These are phyloP conservation scores for Novymonas esmeraldas DNA, from an alignment of 208 protist genomes.

Conservation along the genomic window DNA sequence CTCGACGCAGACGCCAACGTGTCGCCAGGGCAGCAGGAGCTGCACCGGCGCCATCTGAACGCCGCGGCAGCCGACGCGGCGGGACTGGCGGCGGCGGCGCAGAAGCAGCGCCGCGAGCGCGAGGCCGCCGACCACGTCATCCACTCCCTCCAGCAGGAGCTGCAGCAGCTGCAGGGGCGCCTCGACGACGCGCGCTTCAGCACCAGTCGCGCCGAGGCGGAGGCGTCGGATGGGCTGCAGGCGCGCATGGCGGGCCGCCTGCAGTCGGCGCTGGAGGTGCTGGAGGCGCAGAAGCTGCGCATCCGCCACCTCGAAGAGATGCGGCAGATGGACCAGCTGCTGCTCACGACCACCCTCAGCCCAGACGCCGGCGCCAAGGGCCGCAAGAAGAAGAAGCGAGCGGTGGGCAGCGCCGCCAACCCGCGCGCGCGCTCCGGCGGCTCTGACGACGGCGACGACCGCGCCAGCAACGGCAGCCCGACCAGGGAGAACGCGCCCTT, in stretches of 20 bases:
- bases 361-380: neutral
- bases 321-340: slow-evolving; percentile 37
- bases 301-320: slow-evolving; percentile 68
- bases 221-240: slow-evolving; percentile 5
- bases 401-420: neutral
- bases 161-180: slow-evolving; percentile 17
- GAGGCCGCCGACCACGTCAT: slow-evolving; percentile 46
- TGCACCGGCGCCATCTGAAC: neutral
- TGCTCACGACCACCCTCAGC: slow-evolving; percentile 16
- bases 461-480: neutral
- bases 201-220: neutral
- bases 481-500: neutral
- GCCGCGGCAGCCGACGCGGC: neutral
- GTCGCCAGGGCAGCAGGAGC: slow-evolving; percentile 4
- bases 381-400: neutral
- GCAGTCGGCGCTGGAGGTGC: slow-evolving; percentile 42
- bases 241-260: slow-evolving; percentile 26
- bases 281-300: slow-evolving; percentile 47
- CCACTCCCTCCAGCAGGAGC: slow-evolving; percentile 35
- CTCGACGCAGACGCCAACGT: slow-evolving; percentile 40
- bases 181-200: slow-evolving; percentile 5
- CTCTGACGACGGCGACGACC: neutral
- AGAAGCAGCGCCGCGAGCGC: slow-evolving; percentile 33
- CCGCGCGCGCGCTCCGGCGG: neutral
- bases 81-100: neutral